Evolutionary conservation across 441 rosid genomes (phyloP).

Genomic region (Jatropha podagrica): DNA sequence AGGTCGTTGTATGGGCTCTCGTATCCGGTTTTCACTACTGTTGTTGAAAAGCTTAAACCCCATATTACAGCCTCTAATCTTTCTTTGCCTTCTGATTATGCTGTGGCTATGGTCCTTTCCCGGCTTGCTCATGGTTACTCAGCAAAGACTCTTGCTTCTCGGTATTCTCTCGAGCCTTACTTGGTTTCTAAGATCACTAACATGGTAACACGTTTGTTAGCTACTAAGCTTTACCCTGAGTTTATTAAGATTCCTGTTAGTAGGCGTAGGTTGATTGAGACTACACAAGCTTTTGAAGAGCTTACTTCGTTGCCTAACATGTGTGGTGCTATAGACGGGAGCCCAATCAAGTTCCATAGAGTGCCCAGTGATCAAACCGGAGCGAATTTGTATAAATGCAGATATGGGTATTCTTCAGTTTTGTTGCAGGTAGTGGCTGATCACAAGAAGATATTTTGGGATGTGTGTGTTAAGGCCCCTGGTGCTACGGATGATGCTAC

Average conservation of each 20-base stretch:
- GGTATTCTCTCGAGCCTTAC: slow-evolving; percentile 87
- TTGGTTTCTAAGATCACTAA: slow-evolving; percentile 89
- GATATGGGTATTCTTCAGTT: slow-evolving; percentile 77
- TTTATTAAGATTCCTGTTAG: slow-evolving; percentile 84
- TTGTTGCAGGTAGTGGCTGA: slow-evolving; percentile 91
- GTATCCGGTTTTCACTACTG: slow-evolving; percentile 80
- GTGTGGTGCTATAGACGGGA: slow-evolving; percentile 89
- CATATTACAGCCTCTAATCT: slow-evolving; percentile 81
- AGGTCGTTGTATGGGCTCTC: slow-evolving; percentile 83
- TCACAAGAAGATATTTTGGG: slow-evolving; percentile 94
- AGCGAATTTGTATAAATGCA: slow-evolving; percentile 48
- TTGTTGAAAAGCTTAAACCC: slow-evolving; percentile 89
- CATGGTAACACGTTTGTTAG: slow-evolving; percentile 88
- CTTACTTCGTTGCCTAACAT: slow-evolving; percentile 81
- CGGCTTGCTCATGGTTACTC: slow-evolving; percentile 80
- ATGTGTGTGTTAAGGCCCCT: slow-evolving; percentile 89
- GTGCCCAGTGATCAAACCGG: slow-evolving; percentile 29
- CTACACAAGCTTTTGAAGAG: slow-evolving; percentile 88
- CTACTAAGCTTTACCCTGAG: slow-evolving; percentile 90
- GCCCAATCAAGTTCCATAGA: slow-evolving; percentile 64
- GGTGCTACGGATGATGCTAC: slow-evolving; percentile 75
- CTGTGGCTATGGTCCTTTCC: slow-evolving; percentile 94
- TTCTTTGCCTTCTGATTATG: slow-evolving; percentile 91
- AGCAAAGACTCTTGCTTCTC: slow-evolving; percentile 63
- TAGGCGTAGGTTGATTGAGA: slow-evolving; percentile 74